phyloP scores from a whole-genome alignment of 164 flowering plant species.

The Chimonanthus praecox region DNA sequence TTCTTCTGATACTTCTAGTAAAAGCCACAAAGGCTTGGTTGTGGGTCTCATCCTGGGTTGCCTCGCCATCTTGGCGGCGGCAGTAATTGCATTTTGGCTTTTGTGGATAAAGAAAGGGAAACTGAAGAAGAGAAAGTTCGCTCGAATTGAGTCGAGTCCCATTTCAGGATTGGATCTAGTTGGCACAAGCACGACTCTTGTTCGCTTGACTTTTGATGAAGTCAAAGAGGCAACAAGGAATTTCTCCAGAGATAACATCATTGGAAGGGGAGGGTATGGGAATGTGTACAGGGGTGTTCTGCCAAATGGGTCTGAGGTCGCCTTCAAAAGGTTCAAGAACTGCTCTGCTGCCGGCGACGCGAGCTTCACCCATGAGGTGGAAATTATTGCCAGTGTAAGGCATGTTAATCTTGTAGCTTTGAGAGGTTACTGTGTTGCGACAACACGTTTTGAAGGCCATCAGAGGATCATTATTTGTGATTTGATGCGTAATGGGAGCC shows the following conservation, averaged over 20 bases:
- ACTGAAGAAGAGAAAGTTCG: conserved; percentile 8
- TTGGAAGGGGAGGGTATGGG: conserved; percentile 86
- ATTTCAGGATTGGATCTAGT: conserved; percentile 44
- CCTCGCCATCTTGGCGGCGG: conserved; percentile 19
- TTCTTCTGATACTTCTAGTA: neutral
- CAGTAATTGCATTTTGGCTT: conserved; percentile 29
- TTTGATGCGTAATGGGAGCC: conserved; percentile 71
- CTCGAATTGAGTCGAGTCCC: conserved; percentile 12
- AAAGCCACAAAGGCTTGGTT: conserved; percentile 20
- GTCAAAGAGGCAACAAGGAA: conserved; percentile 61
- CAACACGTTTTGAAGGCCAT: conserved; percentile 52
- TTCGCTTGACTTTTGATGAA: conserved; percentile 58
- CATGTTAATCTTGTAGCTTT: conserved; percentile 46
- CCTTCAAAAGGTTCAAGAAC: conserved; percentile 86
- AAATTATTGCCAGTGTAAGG: conserved; percentile 46
- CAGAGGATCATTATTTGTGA: conserved; percentile 87
- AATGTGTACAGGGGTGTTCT: conserved; percentile 77
- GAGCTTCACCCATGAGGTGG: conserved; percentile 47
- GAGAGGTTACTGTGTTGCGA: conserved; percentile 40
- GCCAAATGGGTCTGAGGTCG: conserved; percentile 66
- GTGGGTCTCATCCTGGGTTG: conserved; percentile 24
- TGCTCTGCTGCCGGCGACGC: conserved; percentile 73
- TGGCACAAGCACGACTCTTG: conserved; percentile 44
- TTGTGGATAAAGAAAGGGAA: conserved; percentile 16
- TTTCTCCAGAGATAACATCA: conserved; percentile 60